Percentiles rank a stretch among this genome's conserved stretches.
Conservation (phyloP, 2,329 filamentous ascomycete genomes). For the Dendryphion nanum region DNA sequence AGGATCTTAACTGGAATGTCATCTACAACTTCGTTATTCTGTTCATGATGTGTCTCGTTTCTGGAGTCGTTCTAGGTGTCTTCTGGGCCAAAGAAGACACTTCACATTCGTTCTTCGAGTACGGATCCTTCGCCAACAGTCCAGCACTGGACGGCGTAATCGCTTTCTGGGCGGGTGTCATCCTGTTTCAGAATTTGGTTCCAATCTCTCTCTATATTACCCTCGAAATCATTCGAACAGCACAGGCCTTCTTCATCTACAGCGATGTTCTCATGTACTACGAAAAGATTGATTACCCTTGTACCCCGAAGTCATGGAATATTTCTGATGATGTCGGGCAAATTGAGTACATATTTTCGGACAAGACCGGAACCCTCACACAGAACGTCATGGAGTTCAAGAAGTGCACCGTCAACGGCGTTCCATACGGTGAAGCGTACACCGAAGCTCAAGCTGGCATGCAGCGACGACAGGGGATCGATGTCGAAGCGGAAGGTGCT, state of each 20-base stretch:
- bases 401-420: conserved; percentile 94
- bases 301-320: conserved; percentile 97
- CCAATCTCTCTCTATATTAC: conserved; percentile 98
- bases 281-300: conserved; percentile 88
- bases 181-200: conserved; percentile 97
- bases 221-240: conserved; percentile 88
- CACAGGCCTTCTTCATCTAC: conserved; percentile 96
- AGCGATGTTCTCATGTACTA: conserved; percentile 97
- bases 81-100: conserved; percentile 74
- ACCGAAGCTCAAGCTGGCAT: conserved; percentile 96
- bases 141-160: conserved; percentile 85
- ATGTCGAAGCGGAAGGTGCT: conserved; percentile 77
- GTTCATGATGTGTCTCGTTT: conserved; percentile 82
- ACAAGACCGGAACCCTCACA: conserved; percentile 87
- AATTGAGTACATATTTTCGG: conserved; percentile 98
- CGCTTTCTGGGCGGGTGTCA: conserved; percentile 92
- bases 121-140: conserved; percentile 71
- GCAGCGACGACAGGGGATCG: conserved; percentile 85
- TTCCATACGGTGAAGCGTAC: conserved; percentile 94
- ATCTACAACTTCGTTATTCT: conserved; percentile 94
- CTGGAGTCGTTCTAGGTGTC: conserved; percentile 80
- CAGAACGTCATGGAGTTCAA: conserved; percentile 99
- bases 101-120: conserved; percentile 81
- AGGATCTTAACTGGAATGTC: conserved; percentile 95
- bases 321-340: conserved; percentile 97